Evolutionary conservation across 805 yeast genomes (phyloP), one percentile per base, ranked within the genome.

Genomic region (Brettanomyces bruxellensis): DNA sequence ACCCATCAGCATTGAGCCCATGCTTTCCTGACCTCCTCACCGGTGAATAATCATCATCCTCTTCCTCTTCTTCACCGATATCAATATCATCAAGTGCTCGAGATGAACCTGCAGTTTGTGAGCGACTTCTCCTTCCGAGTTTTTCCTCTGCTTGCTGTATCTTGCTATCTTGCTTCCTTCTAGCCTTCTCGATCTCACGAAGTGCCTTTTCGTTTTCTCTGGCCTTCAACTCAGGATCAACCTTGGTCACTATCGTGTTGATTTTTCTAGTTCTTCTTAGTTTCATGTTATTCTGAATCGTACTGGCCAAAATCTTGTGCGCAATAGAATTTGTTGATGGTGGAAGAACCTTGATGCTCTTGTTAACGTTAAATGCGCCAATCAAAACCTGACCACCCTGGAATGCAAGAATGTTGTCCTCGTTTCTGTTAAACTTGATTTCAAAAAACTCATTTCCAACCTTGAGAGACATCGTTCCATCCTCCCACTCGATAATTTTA

Each of bases 401-500:
- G 57, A 83, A 85, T 32, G 88, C 78, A 43, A 93, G 69, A 46
- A 84, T 79, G 32, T 85, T 79, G 58, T 89, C 95, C 44, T 76
- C 78, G 37, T 80, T 68, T 7, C 83, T 79, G 47, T 79, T 78
- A 9, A 75, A 66, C 46, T 79, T 70, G 49, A 87, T 79, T 59
- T 91, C 97, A 56, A 90, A 91, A 51, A 83, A 73, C 65, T 93
- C 99, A 41, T 75, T 73, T 32, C 99, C 99, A 36, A 93, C 68
- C 58, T 87, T 90, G 54, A 93, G 69, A 2, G 97, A 89, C 51
- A 80, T 67, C 4, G 87, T 72, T 1, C 99, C 99, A 65, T 93
- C 98, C 47, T 85, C 83, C 99, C 99, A 93, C 62, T 87, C 85
- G 34, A 93, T 76, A 47, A 91, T 79, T 59, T 90, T 87, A 4